Conservation (phyloP, 306 rosid species). For the Glycine tomentella region DNA sequence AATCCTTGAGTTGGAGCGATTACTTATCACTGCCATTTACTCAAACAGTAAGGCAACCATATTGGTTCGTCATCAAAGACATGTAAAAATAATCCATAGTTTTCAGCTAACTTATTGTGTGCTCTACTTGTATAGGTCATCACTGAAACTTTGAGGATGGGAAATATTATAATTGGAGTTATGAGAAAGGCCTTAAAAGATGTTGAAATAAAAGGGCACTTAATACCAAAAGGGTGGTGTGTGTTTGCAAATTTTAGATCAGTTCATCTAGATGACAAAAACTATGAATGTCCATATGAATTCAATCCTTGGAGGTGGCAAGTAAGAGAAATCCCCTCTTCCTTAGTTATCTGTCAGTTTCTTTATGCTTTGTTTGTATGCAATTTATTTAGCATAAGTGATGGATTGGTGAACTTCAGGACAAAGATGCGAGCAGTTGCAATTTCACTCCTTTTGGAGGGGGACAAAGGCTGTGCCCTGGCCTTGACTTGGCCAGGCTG, state of each 20-base stretch:
- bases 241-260: constrained; percentile 82
- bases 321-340: constrained; percentile 55
- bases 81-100: constrained; percentile 1
- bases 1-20: constrained; percentile 81
- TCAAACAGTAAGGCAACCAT: constrained; percentile 67
- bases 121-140: constrained; percentile 65
- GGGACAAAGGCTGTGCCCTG: constrained; percentile 95
- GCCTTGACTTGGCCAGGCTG: constrained; percentile 90
- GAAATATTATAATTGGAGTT: constrained; percentile 82
- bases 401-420: constrained; percentile 53
- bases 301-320: constrained; percentile 99
- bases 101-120: constrained; percentile 8
- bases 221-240: constrained; percentile 92
- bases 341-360: background rate
- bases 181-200: constrained; percentile 93
- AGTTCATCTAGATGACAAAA: constrained; percentile 86
- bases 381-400: constrained; percentile 23
- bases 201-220: constrained; percentile 80
- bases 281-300: constrained; percentile 76
- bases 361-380: constrained; percentile 1
- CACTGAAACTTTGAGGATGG: constrained; percentile 87
- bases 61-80: constrained; percentile 6
- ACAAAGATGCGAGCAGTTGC: constrained; percentile 71
- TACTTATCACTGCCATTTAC: constrained; percentile 89
- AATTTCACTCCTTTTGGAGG: constrained; percentile 98